Evolutionary conservation across 169 alveolate genomes (phyloP).

Genomic region (Plasmodium yoelii): DNA sequence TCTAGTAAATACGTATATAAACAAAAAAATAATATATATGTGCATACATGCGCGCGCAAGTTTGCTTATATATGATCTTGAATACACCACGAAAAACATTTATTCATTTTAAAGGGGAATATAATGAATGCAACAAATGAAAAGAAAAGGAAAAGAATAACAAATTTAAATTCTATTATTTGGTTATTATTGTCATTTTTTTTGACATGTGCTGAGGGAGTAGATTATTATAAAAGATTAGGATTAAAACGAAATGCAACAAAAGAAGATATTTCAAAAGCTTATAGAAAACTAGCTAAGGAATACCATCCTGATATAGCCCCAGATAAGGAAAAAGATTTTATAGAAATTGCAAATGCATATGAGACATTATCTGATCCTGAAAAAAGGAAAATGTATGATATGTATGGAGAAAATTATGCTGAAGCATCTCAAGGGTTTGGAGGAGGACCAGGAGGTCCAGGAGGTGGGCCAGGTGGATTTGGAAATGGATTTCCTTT

Average conservation of each 20-base stretch:
- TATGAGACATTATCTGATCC: slow-evolving; percentile 94
- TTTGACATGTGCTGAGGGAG: slow-evolving; percentile 66
- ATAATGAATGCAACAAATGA: slow-evolving; percentile 40
- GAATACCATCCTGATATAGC: slow-evolving; percentile 94
- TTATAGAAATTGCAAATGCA: slow-evolving; percentile 93
- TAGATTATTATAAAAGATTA: slow-evolving; percentile 89
- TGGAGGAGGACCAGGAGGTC: slow-evolving; percentile 75
- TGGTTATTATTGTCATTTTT: slow-evolving; percentile 45
- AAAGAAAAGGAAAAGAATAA: slow-evolving; percentile 38
- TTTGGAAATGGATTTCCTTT: slow-evolving; percentile 82
- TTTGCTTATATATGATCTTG: neutral
- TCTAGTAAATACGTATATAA: too few species aligned
- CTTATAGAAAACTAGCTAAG: slow-evolving; percentile 93
- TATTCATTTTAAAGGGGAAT: neutral
- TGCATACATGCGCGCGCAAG: neutral
- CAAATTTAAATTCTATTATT: slow-evolving; percentile 29
- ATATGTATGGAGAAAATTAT: slow-evolving; percentile 95
- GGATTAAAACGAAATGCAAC: slow-evolving; percentile 91
- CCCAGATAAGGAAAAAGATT: slow-evolving; percentile 90
- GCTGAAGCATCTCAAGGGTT: slow-evolving; percentile 78
- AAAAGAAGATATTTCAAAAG: slow-evolving; percentile 92
- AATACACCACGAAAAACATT: neutral
- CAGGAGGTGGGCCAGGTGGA: slow-evolving; percentile 76
- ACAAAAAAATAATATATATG: neutral
- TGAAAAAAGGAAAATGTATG: slow-evolving; percentile 92